A percentile compares a stretch with the other conserved stretches of the same genome.
These are phyloP conservation scores for Ustilago trichophora DNA, from an alignment of 1,284 basidiomycete species.

Conservation along the genomic window DNA sequence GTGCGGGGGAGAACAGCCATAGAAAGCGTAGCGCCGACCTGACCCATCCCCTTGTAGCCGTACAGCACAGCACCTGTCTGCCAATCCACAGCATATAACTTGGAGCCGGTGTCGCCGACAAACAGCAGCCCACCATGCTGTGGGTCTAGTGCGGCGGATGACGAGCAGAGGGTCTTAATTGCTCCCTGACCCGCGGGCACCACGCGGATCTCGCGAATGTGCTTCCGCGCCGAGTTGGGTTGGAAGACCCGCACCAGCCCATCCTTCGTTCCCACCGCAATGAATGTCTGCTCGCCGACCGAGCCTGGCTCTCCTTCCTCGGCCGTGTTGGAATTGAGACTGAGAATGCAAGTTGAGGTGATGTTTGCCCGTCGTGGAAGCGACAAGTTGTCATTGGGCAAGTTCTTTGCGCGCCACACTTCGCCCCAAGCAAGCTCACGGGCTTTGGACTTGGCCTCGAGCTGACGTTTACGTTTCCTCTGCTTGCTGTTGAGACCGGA, in stretches of 20 bases:
- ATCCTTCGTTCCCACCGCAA: constrained; percentile 49
- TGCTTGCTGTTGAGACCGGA: constrained; percentile 40
- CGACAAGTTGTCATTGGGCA: constrained; percentile 55
- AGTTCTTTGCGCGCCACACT: constrained; percentile 57
- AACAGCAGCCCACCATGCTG: constrained; percentile 34
- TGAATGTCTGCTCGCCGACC: constrained; percentile 3
- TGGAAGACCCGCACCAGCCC: constrained; percentile 47
- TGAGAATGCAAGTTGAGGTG: constrained; percentile 36
- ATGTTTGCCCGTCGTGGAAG: constrained; percentile 53
- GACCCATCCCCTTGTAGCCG: constrained; percentile 33
- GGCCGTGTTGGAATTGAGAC: background rate
- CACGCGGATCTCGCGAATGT: constrained; percentile 32
- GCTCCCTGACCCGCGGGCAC: constrained; percentile 30
- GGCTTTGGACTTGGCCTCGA: constrained; percentile 45
- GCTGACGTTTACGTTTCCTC: constrained; percentile 53
- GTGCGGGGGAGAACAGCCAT: constrained; percentile 24
- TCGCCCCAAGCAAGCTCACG: constrained; percentile 54
- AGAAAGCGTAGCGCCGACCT: constrained; percentile 23
- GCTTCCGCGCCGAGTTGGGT: constrained; percentile 24
- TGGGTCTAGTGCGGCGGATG: constrained; percentile 12
- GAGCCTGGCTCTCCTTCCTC: background rate
- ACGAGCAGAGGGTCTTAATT: constrained; percentile 37
- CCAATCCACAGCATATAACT: constrained; percentile 51
- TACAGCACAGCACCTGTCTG: constrained; percentile 38
- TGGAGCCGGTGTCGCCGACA: constrained; percentile 47